A percentile compares a stretch with the other conserved stretches of the same genome.
Evolutionary conservation across 1,139 yeast species (phyloP).

Genomic region (Yamadazyma aaseri): DNA sequence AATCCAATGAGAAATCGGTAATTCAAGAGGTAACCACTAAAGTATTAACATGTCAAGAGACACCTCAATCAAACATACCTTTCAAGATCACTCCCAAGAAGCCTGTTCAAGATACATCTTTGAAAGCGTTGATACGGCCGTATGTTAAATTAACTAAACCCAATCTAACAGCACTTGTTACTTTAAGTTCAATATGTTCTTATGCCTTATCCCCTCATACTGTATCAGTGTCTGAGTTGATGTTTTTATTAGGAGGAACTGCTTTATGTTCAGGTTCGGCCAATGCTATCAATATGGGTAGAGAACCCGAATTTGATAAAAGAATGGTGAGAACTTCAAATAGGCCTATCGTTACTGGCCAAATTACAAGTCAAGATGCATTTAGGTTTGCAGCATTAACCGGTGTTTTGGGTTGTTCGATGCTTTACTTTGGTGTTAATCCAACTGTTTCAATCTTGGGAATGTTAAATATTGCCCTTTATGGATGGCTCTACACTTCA

Average conservation of each 20-base stretch:
- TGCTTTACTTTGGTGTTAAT: slow-evolving; percentile 79
- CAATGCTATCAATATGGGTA: slow-evolving; percentile 93
- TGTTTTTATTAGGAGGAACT: slow-evolving; percentile 80
- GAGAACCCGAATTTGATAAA: slow-evolving; percentile 88
- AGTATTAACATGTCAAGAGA: slow-evolving; percentile 41
- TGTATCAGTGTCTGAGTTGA: slow-evolving; percentile 64
- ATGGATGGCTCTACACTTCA: slow-evolving; percentile 89
- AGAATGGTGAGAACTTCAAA: slow-evolving; percentile 86
- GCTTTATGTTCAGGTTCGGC: slow-evolving; percentile 90
- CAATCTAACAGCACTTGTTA: slow-evolving; percentile 79
- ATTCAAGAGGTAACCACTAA: slow-evolving; percentile 20
- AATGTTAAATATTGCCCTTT: slow-evolving; percentile 70
- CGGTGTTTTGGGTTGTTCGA: slow-evolving; percentile 69
- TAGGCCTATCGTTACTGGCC: slow-evolving; percentile 88
- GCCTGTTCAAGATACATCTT: slow-evolving; percentile 12
- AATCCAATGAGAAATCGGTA: slow-evolving; percentile 10
- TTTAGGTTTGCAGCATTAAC: slow-evolving; percentile 72
- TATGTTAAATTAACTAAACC: slow-evolving; percentile 87
- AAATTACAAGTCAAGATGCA: slow-evolving; percentile 74
- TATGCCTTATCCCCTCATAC: slow-evolving; percentile 89
- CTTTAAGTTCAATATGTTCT: slow-evolving; percentile 87
- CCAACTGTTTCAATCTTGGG: slow-evolving; percentile 82
- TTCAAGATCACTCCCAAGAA: slow-evolving; percentile 50
- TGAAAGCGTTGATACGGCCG: slow-evolving; percentile 46
- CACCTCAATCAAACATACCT: slow-evolving; percentile 45